Evolutionary conservation across 2,329 filamentous ascomycete species (phyloP), one percentile per base, ranked within the genome.

Genomic region (Monosporascus sp.): DNA sequence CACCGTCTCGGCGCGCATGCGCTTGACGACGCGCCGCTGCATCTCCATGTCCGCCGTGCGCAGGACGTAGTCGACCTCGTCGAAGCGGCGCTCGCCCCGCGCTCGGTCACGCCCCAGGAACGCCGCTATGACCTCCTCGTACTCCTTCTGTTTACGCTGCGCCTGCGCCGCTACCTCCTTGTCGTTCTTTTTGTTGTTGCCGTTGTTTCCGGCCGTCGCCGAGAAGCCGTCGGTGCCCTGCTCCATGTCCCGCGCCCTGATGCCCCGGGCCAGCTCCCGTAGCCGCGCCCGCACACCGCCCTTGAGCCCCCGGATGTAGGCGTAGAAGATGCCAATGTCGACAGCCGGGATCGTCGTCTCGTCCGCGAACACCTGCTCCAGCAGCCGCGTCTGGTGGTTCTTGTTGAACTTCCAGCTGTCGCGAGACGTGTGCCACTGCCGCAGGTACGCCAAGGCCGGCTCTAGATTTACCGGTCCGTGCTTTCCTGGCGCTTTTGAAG

Each of bases 341-440:
- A 80, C 74, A 17, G 85, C 73, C 0, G 91, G 89, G 44, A 97
- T 81, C 44, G 80, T 79, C 57, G 82, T 80, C 62, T 85, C 81
- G 59, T 84, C 73, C 60, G 89, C 85, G 67, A 95, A 89, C 46
- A 88, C 74, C 74, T 95, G 85, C 70, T 94, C 93, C 66, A 97
- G 82, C 14, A 97, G 77, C 61, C 89, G 84, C 51, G 86, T 89
- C 71, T 97, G 92, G 66, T 91, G 85, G 62, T 91, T 92, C 74
- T 97, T 97, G 76, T 95, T 96, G 77, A 97, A 97, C 71, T 96
- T 97, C 93, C 93, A 97, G 61, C 77, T 78, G 9, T 79, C 75
- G 54, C 85, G 85, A 56, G 85, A 80, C 52, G 79, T 80, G 71
- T 89, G 79, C 79, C 91, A 96, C 66, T 86, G 84, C 47, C 78